Base-by-base conservation (phyloP, 2,329 filamentous ascomycete genomes). In the Trichophyton mentagrophytes region DNA sequence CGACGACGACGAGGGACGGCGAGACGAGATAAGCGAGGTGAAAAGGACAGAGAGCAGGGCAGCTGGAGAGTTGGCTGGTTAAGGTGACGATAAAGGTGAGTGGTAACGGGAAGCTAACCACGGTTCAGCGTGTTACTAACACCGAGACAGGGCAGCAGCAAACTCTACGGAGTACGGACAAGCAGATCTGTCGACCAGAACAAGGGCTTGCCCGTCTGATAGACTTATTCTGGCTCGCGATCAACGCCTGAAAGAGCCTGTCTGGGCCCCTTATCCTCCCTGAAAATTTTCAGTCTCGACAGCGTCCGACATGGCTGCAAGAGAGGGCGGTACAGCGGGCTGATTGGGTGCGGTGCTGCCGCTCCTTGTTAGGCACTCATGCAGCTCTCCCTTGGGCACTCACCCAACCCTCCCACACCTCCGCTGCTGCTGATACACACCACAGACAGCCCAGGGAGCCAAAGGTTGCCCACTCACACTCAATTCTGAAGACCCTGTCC, bases 291-390 rank as follows among this genome's bases (percentile, higher is more conserved):
- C 49, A 55, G 49, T 27, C 25, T 33, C 15, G 13, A 49, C 20
- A 1, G 49, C 27, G 30, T 55, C 27, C 27, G 17, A 33, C 49
- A 11, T 55, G 27, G 30, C 27, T 55, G 49, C 49, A 36, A 13
- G 49, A 44, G 15, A 53, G 47, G 8, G 44, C 44, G 22, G 22
- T 22, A 22, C 22, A 3, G 22, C 22, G 2, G 44, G 44, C 8
- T 36, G 49, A 55, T 55, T 55, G 49, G 49, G 30, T 36, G 49
- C 8, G 27, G 42, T 36, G 58, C n/a, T 27, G 27, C 46, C 56
- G 57, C 58, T 30, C 30, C 53, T 44, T 30, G 61, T 64, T 63
- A 62, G 63, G 63, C 63, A 65, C 61, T 58, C 61, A 64, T 65
- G 64, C 62, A 59, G 63, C 53, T 53, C 27, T 17, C 33, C 49